phyloP scores from a whole-genome alignment of 495 filamentous ascomycete species.

The Lentithecium fluviatile region DNA sequence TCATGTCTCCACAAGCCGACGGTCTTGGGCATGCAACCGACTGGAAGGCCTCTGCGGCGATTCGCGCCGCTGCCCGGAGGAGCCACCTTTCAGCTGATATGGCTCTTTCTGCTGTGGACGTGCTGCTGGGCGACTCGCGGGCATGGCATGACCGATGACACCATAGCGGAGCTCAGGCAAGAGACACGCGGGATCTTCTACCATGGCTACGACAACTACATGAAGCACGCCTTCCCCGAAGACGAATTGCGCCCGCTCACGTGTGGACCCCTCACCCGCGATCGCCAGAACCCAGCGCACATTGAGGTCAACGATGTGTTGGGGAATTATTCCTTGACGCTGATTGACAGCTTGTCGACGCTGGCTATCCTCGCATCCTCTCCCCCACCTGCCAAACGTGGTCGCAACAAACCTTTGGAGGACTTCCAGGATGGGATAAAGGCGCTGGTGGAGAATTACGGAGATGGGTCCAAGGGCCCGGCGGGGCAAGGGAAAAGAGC shows the following conservation, averaged over 20 bases:
- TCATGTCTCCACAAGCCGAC: constrained; percentile 26
- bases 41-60: constrained; percentile 18
- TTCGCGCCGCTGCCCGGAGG: constrained; percentile 6
- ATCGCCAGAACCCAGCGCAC: constrained; percentile 73
- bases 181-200: constrained; percentile 94
- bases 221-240: constrained; percentile 90
- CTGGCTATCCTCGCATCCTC: constrained; percentile 84
- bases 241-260: constrained; percentile 91
- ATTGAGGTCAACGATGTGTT: constrained; percentile 93
- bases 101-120: constrained; percentile 37
- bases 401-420: constrained; percentile 59
- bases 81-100: constrained; percentile 22
- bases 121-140: constrained; percentile 23
- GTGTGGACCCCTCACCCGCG: constrained; percentile 78
- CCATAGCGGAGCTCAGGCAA: constrained; percentile 49
- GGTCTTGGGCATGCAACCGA: constrained; percentile 33
- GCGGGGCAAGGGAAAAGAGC: constrained; percentile 68
- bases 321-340: constrained; percentile 92
- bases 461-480: constrained; percentile 71
- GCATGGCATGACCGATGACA: constrained; percentile 44
- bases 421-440: constrained; percentile 81
- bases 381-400: constrained; percentile 42
- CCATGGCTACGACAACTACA: constrained; percentile 95
- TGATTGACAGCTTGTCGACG: constrained; percentile 92
- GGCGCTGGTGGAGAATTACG: constrained; percentile 79